Conservation (phyloP, 2,329 filamentous ascomycete species). For the Ascochyta lentis region DNA sequence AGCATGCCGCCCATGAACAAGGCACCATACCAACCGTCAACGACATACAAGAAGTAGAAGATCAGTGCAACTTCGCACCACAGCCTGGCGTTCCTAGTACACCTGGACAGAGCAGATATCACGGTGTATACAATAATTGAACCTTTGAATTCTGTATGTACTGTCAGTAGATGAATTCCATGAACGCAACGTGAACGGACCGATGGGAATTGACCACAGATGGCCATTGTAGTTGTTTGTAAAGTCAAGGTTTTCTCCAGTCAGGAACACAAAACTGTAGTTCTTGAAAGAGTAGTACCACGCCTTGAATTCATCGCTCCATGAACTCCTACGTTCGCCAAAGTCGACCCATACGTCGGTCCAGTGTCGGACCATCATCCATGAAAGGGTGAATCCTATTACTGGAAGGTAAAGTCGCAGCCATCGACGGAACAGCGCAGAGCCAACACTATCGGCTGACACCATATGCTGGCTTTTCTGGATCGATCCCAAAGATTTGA, state of each 20-base stretch:
- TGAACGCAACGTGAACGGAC: not conserved
- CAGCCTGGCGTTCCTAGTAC: conserved; percentile 62
- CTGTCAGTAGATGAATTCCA: not conserved
- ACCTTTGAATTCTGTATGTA: conserved; percentile 54
- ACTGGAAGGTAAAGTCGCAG: conserved; percentile 60
- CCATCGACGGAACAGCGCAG: conserved; percentile 60
- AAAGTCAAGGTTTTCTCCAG: conserved; percentile 64
- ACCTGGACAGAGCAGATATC: conserved; percentile 63
- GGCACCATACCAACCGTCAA: conserved; percentile 66
- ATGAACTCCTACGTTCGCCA: conserved; percentile 58
- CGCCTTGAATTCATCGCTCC: conserved; percentile 34
- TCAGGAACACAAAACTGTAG: conserved; percentile 69
- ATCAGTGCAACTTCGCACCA: conserved; percentile 61
- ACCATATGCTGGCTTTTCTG: conserved; percentile 50
- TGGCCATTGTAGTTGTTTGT: conserved; percentile 50
- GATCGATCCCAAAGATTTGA: conserved; percentile 54
- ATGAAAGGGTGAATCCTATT: conserved; percentile 62
- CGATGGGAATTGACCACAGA: conserved; percentile 47
- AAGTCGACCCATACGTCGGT: conserved; percentile 49
- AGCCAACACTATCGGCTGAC: conserved; percentile 54
- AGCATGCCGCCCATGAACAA: conserved; percentile 47
- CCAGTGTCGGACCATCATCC: conserved; percentile 60
- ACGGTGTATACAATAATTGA: conserved; percentile 69
- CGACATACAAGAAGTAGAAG: conserved; percentile 71
- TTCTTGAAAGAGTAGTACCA: conserved; percentile 60